Evolutionary conservation across 345 rosid species (phyloP).

Genomic region (Pistacia vera): DNA sequence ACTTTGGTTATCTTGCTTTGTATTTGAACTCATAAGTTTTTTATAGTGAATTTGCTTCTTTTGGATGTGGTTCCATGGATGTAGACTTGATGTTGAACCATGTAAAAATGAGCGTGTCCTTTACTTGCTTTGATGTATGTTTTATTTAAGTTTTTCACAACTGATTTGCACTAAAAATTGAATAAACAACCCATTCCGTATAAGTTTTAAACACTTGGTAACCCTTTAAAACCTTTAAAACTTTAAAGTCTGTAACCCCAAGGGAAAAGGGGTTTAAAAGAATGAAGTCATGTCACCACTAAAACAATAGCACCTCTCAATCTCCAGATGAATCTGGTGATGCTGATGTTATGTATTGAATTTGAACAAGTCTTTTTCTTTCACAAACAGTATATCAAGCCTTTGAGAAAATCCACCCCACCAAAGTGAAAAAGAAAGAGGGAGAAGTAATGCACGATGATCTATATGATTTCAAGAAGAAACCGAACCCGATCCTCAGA

Average conservation of each 20-base stretch:
- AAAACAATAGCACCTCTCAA: neutral
- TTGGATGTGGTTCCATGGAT: too few relatives aligned
- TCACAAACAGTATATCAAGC: neutral
- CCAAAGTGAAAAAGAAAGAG: neutral
- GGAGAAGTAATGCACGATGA: neutral
- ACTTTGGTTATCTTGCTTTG: too few relatives aligned
- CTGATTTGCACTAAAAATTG: too few relatives aligned
- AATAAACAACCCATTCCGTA: too few relatives aligned
- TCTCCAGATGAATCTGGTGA: slow-evolving; percentile 14
- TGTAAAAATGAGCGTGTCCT: too few relatives aligned
- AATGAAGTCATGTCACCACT: slow-evolving; percentile 18
- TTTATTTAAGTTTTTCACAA: too few relatives aligned
- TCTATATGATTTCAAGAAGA: slow-evolving; percentile 2
- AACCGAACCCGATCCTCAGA: slow-evolving; percentile 3
- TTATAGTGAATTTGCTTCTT: too few relatives aligned
- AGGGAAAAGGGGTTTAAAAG: slow-evolving; percentile 25
- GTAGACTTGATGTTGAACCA: too few relatives aligned
- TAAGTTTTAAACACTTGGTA: too few relatives aligned
- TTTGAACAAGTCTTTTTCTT: neutral
- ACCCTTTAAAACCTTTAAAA: too few relatives aligned
- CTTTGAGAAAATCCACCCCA: neutral
- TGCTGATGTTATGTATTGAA: neutral
- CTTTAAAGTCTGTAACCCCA: slow-evolving; percentile 13
- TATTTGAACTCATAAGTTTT: too few relatives aligned
- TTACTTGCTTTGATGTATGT: too few relatives aligned